A percentile compares a stretch with the other conserved stretches of the same genome.
These are phyloP conservation scores for Fusarium pseudograminearum DNA, from an alignment of 2,329 filamentous ascomycete genomes.

Conservation along the genomic window DNA sequence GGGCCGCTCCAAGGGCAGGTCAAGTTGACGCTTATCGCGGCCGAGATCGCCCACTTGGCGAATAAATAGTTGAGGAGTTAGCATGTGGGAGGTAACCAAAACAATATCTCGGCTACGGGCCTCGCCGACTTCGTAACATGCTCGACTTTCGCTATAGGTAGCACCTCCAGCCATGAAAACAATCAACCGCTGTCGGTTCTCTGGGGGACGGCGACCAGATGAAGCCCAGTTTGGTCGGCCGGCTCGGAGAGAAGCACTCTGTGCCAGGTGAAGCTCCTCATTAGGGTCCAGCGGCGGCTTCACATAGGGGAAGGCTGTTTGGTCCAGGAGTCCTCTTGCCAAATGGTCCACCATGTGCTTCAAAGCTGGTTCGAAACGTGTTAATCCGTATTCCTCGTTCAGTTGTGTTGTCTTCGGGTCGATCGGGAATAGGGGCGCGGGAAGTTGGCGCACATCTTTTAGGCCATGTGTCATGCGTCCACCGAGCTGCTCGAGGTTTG, in stretches of 20 bases:
- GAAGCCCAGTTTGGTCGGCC: slow-evolving; percentile 97
- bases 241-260: slow-evolving; percentile 83
- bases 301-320: slow-evolving; percentile 76
- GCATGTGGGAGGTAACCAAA: slow-evolving; percentile 91
- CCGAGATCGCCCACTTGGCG: slow-evolving; percentile 85
- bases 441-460: slow-evolving; percentile 79
- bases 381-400: slow-evolving; percentile 85
- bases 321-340: slow-evolving; percentile 75
- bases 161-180: slow-evolving; percentile 96
- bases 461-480: slow-evolving; percentile 75
- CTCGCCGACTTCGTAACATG: slow-evolving; percentile 87
- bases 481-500: slow-evolving; percentile 86
- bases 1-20: slow-evolving; percentile 84
- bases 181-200: slow-evolving; percentile 90
- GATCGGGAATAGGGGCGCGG: slow-evolving; percentile 76
- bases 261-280: slow-evolving; percentile 66
- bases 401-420: slow-evolving; percentile 68
- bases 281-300: slow-evolving; percentile 75
- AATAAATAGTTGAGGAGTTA: slow-evolving; percentile 84
- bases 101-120: slow-evolving; percentile 84
- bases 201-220: slow-evolving; percentile 75
- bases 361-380: slow-evolving; percentile 84
- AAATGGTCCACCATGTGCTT: slow-evolving; percentile 86
- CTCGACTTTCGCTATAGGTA: slow-evolving; percentile 89
- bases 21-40: slow-evolving; percentile 78